Base-by-base conservation (phyloP, 805 yeast genomes). In the Ogataea neopini region DNA sequence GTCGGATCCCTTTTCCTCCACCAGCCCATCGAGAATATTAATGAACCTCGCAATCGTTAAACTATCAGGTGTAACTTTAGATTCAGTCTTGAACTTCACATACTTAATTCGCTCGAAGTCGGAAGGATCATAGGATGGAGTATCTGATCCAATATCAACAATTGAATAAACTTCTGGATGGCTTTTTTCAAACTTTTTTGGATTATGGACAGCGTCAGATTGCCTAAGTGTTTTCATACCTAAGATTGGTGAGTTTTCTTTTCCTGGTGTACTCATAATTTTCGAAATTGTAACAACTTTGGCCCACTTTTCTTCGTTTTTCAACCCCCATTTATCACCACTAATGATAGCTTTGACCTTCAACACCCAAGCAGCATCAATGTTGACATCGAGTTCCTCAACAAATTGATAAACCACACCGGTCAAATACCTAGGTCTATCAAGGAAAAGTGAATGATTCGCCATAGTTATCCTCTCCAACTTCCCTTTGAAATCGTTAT, bases 221-320 rank as follows among this genome's bases (percentile, higher is more conserved):
- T 85, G 85, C 29, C 91, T 68, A 25, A 84, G 68, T 0, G 91
- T 86, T 60, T 86, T 86, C 88, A 86, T 83, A 2, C 88, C 91
- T 13, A 85, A 56, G 39, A 86, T 66, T 6, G 79, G 79, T 1
- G 84, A 68, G 1, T 58, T 58, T 20, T 64, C 73, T 45, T 49
- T 64, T 1, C 44, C 45, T 2, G 52, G 42, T 44, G 52, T 54
- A 3, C 54, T 54, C 14, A 80, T 67, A 40, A 70, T 73, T 49
- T 65, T 52, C 0, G 85, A 79, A 0, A 86, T 70, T 0, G 81
- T 70, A 38, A 72, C 71, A 6, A 81, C 71, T 28, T 73, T 68
- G 59, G 74, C 72, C 92, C 94, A 86, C 62, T 86, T 86, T 50
- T 71, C 74, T 59, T 84, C 86, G 59, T 86, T 86, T 63, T 86